Evolutionary conservation across 1,139 yeast species (phyloP).

Genomic region (Pichia cactophila): DNA sequence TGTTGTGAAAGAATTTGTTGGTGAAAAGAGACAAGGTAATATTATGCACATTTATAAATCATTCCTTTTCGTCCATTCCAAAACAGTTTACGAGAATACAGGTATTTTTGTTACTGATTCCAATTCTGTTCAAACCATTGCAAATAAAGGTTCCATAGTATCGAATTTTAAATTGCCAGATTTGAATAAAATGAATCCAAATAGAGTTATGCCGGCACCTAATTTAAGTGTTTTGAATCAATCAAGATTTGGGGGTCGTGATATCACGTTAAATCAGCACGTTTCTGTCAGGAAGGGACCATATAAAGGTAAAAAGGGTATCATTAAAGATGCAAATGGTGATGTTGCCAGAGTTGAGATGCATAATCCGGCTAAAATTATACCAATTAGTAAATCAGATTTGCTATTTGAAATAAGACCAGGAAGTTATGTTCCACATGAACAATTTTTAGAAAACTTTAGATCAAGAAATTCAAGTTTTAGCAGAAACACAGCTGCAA

Average conservation of each 20-base stretch:
- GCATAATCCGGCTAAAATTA: slow-evolving; percentile 84
- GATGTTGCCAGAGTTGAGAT: slow-evolving; percentile 85
- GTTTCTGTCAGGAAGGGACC: slow-evolving; percentile 86
- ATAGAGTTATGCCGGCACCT: slow-evolving; percentile 44
- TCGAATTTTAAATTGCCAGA: slow-evolving; percentile 43
- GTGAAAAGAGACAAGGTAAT: slow-evolving; percentile 81
- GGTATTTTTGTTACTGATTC: slow-evolving; percentile 85
- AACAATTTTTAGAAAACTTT: slow-evolving; percentile 61
- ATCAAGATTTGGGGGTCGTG: slow-evolving; percentile 59
- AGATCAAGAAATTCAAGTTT: slow-evolving; percentile 22
- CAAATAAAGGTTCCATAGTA: slow-evolving; percentile 67
- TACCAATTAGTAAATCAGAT: slow-evolving; percentile 74
- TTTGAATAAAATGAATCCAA: slow-evolving; percentile 71
- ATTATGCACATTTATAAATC: slow-evolving; percentile 82
- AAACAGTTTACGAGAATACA: slow-evolving; percentile 72
- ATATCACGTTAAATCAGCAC: slow-evolving; percentile 70
- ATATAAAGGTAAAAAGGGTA: slow-evolving; percentile 91
- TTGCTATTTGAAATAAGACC: slow-evolving; percentile 64
- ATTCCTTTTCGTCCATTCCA: slow-evolving; percentile 69
- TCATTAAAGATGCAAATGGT: slow-evolving; percentile 89
- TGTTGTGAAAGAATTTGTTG: slow-evolving; percentile 72
- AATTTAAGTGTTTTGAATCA: slow-evolving; percentile 28
- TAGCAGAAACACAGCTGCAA: background rate
- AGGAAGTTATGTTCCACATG: slow-evolving; percentile 62
- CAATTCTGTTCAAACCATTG: slow-evolving; percentile 70